Percentiles rank a stretch among this genome's conserved stretches.
phyloP scores from a whole-genome alignment of 1,139 yeast species.

The Candida neerlandica region DNA sequence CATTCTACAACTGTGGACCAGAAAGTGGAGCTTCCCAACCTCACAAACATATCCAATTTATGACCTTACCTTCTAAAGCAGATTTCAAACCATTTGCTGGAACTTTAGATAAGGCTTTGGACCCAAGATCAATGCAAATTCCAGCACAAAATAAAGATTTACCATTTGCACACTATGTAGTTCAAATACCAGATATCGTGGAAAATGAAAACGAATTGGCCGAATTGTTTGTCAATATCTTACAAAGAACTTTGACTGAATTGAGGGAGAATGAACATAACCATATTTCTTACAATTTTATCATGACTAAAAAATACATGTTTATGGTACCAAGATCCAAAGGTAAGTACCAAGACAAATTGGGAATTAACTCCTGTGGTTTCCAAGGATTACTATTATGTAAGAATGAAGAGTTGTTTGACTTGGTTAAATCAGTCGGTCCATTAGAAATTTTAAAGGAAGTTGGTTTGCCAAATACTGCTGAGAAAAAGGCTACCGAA shows the following conservation, averaged over 20 bases:
- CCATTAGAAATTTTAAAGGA: constrained; percentile 52
- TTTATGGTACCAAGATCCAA: constrained; percentile 78
- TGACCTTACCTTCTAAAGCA: constrained; percentile 60
- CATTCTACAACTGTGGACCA: constrained; percentile 86
- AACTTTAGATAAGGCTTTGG: constrained; percentile 11
- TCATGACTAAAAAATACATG: constrained; percentile 81
- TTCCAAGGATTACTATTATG: constrained; percentile 77
- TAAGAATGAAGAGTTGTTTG: constrained; percentile 58
- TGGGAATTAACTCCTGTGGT: constrained; percentile 82
- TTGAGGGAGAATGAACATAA: constrained; percentile 52
- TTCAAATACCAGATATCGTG: constrained; percentile 56
- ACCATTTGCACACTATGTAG: constrained; percentile 83
- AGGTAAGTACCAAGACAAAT: constrained; percentile 37
- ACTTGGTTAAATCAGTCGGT: constrained; percentile 44
- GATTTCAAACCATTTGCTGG: constrained; percentile 64
- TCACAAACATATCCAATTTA: constrained; percentile 88
- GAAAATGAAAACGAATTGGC: constrained; percentile 54
- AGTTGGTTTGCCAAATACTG: constrained; percentile 67
- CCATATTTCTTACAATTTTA: constrained; percentile 70
- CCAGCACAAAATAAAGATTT: constrained; percentile 64
- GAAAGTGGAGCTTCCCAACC: constrained; percentile 91
- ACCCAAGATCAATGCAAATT: constrained; percentile 33
- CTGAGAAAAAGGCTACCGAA: constrained; percentile 35
- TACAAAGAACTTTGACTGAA: constrained; percentile 70
- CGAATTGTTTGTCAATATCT: constrained; percentile 65